These are phyloP conservation scores for Taphrina flavorubra DNA, from an alignment of 1,139 yeast species.

Conservation along the genomic window DNA sequence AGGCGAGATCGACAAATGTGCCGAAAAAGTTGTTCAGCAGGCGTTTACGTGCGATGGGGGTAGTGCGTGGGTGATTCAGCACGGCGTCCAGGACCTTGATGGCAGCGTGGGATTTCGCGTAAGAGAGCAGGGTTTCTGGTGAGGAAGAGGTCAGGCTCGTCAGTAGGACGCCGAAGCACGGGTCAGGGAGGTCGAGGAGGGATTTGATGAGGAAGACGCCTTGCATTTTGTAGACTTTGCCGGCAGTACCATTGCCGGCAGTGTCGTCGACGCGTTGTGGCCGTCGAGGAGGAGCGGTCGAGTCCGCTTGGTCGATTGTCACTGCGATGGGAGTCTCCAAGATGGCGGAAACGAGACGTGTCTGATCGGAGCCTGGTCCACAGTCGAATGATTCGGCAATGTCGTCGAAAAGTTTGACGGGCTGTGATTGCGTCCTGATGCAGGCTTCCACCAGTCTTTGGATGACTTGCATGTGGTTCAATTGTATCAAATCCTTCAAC, in stretches of 20 bases:
- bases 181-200: conserved; percentile 12
- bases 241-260: not conserved
- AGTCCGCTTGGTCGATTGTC: conserved; percentile 11
- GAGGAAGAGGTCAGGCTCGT: conserved; percentile 8
- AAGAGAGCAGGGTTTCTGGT: conserved; percentile 35
- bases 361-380: conserved; percentile 2
- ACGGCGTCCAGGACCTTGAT: conserved; percentile 57
- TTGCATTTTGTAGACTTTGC: conserved; percentile 28
- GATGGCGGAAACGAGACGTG: conserved; percentile 15
- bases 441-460: conserved; percentile 61
- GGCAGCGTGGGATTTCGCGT: conserved; percentile 39
- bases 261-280: not conserved
- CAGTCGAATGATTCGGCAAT: conserved; percentile 18
- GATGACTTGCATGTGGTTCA: conserved; percentile 70
- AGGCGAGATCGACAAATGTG: conserved; percentile 63
- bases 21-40: conserved; percentile 67
- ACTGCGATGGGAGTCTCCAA: conserved; percentile 17
- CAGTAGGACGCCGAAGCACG: not conserved
- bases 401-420: conserved; percentile 7
- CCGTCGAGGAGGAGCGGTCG: conserved; percentile 19
- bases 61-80: conserved; percentile 58
- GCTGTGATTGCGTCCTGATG: conserved; percentile 8
- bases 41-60: conserved; percentile 66
- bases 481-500: conserved; percentile 64
- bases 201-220: conserved; percentile 32